phyloP scores from a whole-genome alignment of 257 asterid genomes.

The Handroanthus guayacan region DNA sequence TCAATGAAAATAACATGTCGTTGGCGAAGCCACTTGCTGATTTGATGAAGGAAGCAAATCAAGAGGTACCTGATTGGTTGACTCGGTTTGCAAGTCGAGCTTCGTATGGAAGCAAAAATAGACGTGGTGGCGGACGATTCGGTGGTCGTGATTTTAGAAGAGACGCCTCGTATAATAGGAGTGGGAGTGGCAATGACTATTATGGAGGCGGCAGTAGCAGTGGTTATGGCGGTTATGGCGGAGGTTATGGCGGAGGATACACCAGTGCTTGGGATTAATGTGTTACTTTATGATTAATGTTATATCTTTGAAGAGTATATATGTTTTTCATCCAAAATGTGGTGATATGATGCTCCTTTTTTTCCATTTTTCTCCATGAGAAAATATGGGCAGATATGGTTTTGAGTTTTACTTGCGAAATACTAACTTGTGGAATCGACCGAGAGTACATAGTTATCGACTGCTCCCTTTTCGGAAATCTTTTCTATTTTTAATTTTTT shows the following conservation, averaged over 20 bases:
- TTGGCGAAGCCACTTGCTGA: slow-evolving; percentile 74
- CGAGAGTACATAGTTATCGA: slow-evolving; percentile 28
- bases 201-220: slow-evolving; percentile 49
- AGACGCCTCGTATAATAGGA: slow-evolving; percentile 55
- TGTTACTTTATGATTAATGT: slow-evolving; percentile 17
- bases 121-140: slow-evolving; percentile 80
- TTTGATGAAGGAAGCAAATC: slow-evolving; percentile 84
- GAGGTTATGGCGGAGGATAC: slow-evolving; percentile 54
- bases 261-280: slow-evolving; percentile 75
- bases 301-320: slow-evolving; percentile 32
- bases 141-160: slow-evolving; percentile 85
- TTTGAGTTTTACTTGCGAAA: slow-evolving; percentile 26
- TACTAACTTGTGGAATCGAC: slow-evolving; percentile 35
- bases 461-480: slow-evolving; percentile 14
- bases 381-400: slow-evolving; percentile 17
- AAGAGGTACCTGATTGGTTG: slow-evolving; percentile 93
- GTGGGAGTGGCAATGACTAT: slow-evolving; percentile 52
- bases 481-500: too few species aligned
- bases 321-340: slow-evolving; percentile 36
- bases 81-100: slow-evolving; percentile 66
- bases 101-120: slow-evolving; percentile 61
- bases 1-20: slow-evolving; percentile 70
- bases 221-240: slow-evolving; percentile 48
- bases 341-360: slow-evolving; percentile 37
- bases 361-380: neutral